Base-by-base conservation (phyloP, 352 stramenopile species). In the Pythium phragmiticola region DNA sequence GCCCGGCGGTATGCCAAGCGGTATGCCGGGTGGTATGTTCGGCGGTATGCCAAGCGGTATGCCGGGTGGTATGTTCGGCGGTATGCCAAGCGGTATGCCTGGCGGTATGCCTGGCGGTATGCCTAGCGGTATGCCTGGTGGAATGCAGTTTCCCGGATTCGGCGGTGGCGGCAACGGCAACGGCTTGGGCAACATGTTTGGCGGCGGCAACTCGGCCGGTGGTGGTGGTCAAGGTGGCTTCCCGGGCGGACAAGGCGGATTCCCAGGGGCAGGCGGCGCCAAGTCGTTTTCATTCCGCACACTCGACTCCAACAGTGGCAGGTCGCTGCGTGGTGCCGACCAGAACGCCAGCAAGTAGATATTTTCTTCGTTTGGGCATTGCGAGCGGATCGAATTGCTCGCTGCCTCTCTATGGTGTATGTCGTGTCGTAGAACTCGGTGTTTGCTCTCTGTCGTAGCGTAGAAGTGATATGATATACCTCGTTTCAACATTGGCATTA, bases 281-380 rank as follows among this genome's bases (percentile, higher is more conserved):
- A 54, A 57, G 36, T 58, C 57, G 57, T 65, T 51, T 36, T 56
- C 45, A 37, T 65, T 65, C 37, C 11, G 39, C 36, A 45, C 28
- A 26, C 42, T 61, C 19, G 45, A 53, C 55, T 36, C 42, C 28
- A 46, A 45, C 43, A 43, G 42, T 13, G 41, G 41, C 43, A 62
- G 41, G 23, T 45, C 55, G 28, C 43, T 62, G 14, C 55, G 55
- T 36, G 55, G 55, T 7, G 30, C 55, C 9, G 55, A 30, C 43
- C 42, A 62, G 34, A 57, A n/a, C 39, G 7, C 39, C 17, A 7
- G 13, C 39, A 4, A 46, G 39, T 21, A 19, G 17, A 46, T 21
- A 8, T 46, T 5, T 46, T n/a, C 16, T 46, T 46, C 16, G 16
- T 17, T 16, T 46, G 34, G 34, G 34, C 26, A 30, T 30, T 30